Percentiles rank a stretch among this genome's conserved stretches.
phyloP scores from a whole-genome alignment of 2,329 filamentous ascomycete species.

The Cladorrhinum sp. region DNA sequence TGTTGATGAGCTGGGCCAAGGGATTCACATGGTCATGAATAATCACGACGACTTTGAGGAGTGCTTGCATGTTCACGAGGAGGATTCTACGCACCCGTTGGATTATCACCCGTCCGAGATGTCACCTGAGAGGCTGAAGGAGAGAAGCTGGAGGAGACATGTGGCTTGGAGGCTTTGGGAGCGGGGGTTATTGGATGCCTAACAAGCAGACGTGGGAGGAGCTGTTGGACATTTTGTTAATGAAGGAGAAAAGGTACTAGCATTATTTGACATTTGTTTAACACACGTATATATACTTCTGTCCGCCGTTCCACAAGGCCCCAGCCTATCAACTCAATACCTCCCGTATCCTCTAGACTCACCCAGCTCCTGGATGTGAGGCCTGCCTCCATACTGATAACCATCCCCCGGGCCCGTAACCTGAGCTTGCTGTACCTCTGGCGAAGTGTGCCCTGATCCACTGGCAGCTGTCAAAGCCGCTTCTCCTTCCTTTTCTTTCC shows the following conservation, averaged over 20 bases:
- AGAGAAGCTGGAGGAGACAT: constrained; percentile 4
- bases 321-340: neutral
- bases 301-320: too few relatives aligned
- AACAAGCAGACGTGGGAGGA: too few relatives aligned
- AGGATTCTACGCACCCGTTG: neutral
- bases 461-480: neutral
- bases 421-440: neutral
- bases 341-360: neutral
- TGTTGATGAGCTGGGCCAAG: neutral
- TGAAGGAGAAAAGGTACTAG: too few relatives aligned
- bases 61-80: constrained; percentile 1
- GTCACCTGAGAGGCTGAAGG: neutral
- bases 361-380: neutral
- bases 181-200: neutral
- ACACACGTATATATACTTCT: too few relatives aligned
- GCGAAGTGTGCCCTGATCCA: neutral
- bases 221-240: neutral
- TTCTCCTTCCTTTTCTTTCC: constrained; percentile 15
- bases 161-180: neutral
- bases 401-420: neutral
- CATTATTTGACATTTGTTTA: too few relatives aligned
- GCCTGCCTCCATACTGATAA: neutral
- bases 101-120: neutral
- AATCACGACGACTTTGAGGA: neutral
- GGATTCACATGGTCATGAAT: constrained; percentile 1